Conservation (phyloP, 2,329 filamentous ascomycete species). For the Colletotrichum kahawae region DNA sequence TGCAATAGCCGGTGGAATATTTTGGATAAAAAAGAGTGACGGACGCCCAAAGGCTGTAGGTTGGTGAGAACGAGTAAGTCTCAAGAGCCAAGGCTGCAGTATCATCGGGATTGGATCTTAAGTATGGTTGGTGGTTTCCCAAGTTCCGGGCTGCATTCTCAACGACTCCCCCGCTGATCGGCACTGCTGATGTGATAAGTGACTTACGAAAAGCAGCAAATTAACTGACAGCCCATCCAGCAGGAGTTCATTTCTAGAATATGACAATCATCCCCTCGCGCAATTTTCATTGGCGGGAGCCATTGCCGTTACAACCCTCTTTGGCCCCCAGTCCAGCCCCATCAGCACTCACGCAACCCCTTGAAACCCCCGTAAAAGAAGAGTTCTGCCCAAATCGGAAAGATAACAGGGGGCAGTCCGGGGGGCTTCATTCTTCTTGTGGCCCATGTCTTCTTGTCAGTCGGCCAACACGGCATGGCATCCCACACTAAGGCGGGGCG, state of each 20-base stretch:
- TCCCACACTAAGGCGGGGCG: background rate
- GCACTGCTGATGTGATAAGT: background rate
- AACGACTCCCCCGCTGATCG: background rate
- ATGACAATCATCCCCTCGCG: background rate
- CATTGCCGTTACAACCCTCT: background rate
- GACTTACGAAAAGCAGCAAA: background rate
- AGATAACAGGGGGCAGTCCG: background rate
- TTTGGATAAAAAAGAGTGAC: background rate
- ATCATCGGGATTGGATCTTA: background rate
- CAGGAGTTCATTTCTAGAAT: background rate
- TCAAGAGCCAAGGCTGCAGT: background rate
- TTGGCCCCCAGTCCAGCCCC: background rate
- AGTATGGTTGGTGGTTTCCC: background rate
- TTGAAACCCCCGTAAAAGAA: background rate
- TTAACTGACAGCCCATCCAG: background rate
- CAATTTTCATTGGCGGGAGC: background rate
- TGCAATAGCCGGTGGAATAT: background rate
- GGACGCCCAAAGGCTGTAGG: background rate
- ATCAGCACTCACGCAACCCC: background rate
- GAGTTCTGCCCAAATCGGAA: background rate
- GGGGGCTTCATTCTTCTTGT: background rate
- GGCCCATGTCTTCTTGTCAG: background rate
- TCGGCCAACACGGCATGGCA: background rate
- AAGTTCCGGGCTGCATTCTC: background rate
- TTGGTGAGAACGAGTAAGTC: background rate